Conservation (phyloP, 345 rosid species). For the Rubroshorea leprosula region DNA sequence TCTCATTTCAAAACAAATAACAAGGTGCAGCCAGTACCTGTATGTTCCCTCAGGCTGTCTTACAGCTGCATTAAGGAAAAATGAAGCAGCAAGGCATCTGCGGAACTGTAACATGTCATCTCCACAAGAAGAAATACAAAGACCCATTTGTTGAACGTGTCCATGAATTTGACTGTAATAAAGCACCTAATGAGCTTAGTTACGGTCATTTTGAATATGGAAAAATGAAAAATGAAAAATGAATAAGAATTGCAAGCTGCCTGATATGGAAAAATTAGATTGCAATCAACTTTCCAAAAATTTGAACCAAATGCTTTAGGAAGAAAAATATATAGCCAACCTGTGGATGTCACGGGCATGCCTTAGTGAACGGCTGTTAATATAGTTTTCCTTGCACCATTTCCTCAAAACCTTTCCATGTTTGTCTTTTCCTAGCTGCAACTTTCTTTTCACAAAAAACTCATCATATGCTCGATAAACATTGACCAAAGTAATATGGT, state of each 20-base stretch:
- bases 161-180: conserved; percentile 69
- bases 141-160: conserved; percentile 73
- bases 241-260: background rate
- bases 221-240: background rate
- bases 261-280: background rate
- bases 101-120: conserved; percentile 72
- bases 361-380: conserved; percentile 66
- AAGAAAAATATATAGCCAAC: conserved; percentile 23
- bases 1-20: conserved; percentile 4
- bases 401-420: conserved; percentile 56
- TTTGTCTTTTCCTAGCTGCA: conserved; percentile 31
- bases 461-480: conserved; percentile 73
- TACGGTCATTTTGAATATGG: background rate
- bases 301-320: too few species aligned
- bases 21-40: conserved; percentile 37
- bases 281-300: too few species aligned
- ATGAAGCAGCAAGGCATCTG: conserved; percentile 86
- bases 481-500: conserved; percentile 75
- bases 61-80: conserved; percentile 90
- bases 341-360: conserved; percentile 84
- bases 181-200: conserved; percentile 9
- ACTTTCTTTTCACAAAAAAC: conserved; percentile 51
- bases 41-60: conserved; percentile 84
- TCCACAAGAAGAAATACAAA: conserved; percentile 68
- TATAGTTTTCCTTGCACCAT: conserved; percentile 87